Conservation (phyloP, 768 basidiomycete genomes). For the Clathrus columnatus region DNA sequence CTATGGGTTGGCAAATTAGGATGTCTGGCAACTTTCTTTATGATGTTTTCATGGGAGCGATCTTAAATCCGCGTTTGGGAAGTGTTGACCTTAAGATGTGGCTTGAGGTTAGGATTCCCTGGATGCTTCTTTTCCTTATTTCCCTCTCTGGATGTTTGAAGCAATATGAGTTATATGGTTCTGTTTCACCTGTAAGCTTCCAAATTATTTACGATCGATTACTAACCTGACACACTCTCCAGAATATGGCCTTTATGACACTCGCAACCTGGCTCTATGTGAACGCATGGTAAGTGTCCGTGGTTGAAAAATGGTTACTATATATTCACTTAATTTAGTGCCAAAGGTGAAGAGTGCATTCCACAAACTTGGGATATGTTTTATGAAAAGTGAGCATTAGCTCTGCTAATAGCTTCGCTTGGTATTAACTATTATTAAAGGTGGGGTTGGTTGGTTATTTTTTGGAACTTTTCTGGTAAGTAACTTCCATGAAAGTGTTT, state of each 20-base stretch:
- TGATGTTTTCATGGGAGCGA: slow-evolving; percentile 95
- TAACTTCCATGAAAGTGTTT: slow-evolving; percentile 45
- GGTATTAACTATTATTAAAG: slow-evolving; percentile 22
- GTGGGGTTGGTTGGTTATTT: slow-evolving; percentile 97
- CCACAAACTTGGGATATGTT: slow-evolving; percentile 99
- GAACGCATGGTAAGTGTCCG: slow-evolving; percentile 69
- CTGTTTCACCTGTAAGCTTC: slow-evolving; percentile 76
- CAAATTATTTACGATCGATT: not conserved
- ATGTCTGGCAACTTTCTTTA: slow-evolving; percentile 96
- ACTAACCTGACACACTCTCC: not conserved
- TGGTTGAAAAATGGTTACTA: not conserved
- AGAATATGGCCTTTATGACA: slow-evolving; percentile 98
- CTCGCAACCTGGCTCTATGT: slow-evolving; percentile 94
- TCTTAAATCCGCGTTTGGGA: slow-evolving; percentile 88
- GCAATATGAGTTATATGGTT: slow-evolving; percentile 88
- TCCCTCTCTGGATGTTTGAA: slow-evolving; percentile 89
- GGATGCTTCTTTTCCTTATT: slow-evolving; percentile 93
- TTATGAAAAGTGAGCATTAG: slow-evolving; percentile 70
- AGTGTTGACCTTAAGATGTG: slow-evolving; percentile 96
- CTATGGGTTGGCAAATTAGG: slow-evolving; percentile 71
- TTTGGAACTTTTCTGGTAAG: slow-evolving; percentile 94
- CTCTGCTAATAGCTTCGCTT: not conserved
- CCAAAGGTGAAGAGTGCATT: slow-evolving; percentile 90
- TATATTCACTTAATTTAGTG: slow-evolving; percentile 32
- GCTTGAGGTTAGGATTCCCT: slow-evolving; percentile 93